These are phyloP conservation scores for Tetracladium maxilliforme DNA, from an alignment of 2,329 filamentous ascomycete genomes.

Conservation along the genomic window DNA sequence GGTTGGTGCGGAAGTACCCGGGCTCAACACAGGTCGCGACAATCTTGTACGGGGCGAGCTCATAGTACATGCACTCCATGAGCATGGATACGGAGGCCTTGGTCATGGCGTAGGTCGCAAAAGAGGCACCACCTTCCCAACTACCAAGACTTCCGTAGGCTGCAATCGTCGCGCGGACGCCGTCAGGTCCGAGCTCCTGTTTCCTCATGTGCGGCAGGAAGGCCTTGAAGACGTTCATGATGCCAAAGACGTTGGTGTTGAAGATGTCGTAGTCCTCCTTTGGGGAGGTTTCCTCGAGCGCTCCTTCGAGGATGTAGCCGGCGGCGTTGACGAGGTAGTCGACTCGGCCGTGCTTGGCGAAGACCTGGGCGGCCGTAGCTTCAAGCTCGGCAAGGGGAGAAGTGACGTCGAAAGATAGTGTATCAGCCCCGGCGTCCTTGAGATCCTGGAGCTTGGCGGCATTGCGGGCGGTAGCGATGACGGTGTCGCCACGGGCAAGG, in stretches of 20 bases:
- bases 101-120: conserved; percentile 26
- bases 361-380: conserved; percentile 17
- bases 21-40: conserved; percentile 28
- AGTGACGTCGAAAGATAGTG: conserved; percentile 24
- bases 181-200: conserved; percentile 22
- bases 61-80: conserved; percentile 23
- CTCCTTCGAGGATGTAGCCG: conserved; percentile 25
- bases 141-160: no score
- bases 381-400: conserved; percentile 17
- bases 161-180: conserved; percentile 30
- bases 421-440: conserved; percentile 17
- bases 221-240: conserved; percentile 29
- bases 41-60: conserved; percentile 28
- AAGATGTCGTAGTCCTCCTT: conserved; percentile 25
- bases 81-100: conserved; percentile 28
- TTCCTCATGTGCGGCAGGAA: conserved; percentile 29
- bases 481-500: conserved; percentile 25
- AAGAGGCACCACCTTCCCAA: conserved; percentile 19
- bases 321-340: conserved; percentile 31
- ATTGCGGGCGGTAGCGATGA: conserved; percentile 30
- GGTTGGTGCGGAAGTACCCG: conserved; percentile 33
- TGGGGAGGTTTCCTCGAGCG: conserved; percentile 24
- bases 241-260: conserved; percentile 38
- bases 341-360: conserved; percentile 21
- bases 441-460: conserved; percentile 17